Evolutionary conservation across 2,329 filamentous ascomycete species (phyloP).

Genomic region (Sporothrix pseudoabietina): DNA sequence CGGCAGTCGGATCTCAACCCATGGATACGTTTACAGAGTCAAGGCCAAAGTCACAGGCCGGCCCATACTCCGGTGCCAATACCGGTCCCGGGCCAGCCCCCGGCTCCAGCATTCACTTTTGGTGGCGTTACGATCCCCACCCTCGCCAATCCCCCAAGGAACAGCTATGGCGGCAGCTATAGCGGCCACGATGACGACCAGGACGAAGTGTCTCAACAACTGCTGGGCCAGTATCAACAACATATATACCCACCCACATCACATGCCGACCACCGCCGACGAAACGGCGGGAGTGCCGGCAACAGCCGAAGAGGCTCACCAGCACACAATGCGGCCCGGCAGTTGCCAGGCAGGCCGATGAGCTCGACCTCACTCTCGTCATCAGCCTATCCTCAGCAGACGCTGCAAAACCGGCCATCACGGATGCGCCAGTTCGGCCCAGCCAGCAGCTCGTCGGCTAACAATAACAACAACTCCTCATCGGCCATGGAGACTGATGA

Average conservation of each 20-base stretch:
- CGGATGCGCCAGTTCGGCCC: neutral
- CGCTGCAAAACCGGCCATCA: neutral
- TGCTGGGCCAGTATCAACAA: neutral
- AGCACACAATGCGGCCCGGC: neutral
- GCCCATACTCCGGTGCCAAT: neutral
- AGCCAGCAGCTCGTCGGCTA: neutral
- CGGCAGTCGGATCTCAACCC: neutral
- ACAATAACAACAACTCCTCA: neutral
- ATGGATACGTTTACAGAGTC: neutral
- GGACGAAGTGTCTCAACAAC: slow-evolving; percentile 12
- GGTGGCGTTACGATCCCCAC: too few relatives aligned
- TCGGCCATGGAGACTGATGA: slow-evolving; percentile 24
- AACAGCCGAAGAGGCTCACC: neutral
- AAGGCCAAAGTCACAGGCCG: neutral
- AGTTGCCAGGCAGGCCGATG: neutral
- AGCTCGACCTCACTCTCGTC: neutral
- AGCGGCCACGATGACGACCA: neutral
- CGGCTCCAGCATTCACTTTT: neutral
- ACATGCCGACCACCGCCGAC: neutral
- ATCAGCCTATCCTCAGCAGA: neutral
- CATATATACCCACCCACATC: slow-evolving; percentile 7
- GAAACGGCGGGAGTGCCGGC: neutral
- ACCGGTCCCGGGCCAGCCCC: neutral
- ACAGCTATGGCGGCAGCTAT: neutral
- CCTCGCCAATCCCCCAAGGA: neutral